Conservation (phyloP, 192 early-diverging fungal genomes). For the Coemansia umbellata region DNA sequence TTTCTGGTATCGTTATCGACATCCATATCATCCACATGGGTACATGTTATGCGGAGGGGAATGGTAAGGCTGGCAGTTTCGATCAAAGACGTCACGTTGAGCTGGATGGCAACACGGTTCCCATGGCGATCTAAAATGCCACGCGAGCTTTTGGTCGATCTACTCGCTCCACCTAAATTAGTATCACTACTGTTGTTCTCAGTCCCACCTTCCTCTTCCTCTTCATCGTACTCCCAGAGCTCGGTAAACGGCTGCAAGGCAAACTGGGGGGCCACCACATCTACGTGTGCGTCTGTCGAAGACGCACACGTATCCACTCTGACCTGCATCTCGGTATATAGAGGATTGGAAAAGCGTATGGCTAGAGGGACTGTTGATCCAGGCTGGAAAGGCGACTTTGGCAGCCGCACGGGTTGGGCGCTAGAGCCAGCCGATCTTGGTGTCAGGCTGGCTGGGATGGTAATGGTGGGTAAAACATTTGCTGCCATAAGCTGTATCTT, state of each 20-base stretch:
- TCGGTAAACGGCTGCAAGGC: slow-evolving; percentile 70
- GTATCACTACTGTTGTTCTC: slow-evolving; percentile 21
- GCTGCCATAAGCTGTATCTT: slow-evolving; percentile 85
- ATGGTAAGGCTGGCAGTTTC: slow-evolving; percentile 15
- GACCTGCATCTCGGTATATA: slow-evolving; percentile 67
- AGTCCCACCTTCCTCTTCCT: slow-evolving; percentile 49
- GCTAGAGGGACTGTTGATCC: slow-evolving; percentile 49
- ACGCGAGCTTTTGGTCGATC: background rate
- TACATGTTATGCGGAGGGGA: slow-evolving; percentile 37
- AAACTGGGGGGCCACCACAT: slow-evolving; percentile 61
- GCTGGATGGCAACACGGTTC: slow-evolving; percentile 41
- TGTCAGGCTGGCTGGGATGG: slow-evolving; percentile 26
- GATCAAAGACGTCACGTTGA: slow-evolving; percentile 25
- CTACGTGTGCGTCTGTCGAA: slow-evolving; percentile 44
- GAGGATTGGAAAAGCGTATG: slow-evolving; percentile 77
- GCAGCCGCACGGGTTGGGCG: slow-evolving; percentile 13
- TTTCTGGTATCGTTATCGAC: slow-evolving; percentile 9
- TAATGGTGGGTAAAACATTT: slow-evolving; percentile 77
- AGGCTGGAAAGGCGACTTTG: slow-evolving; percentile 32
- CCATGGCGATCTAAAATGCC: slow-evolving; percentile 43
- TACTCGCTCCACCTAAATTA: background rate
- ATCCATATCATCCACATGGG: slow-evolving; percentile 38
- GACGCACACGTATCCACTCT: slow-evolving; percentile 47
- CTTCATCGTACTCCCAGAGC: slow-evolving; percentile 77
- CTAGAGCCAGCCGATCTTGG: no score